Conservation (phyloP, 2,329 filamentous ascomycete species). For the Graphiopsis chlorocephala region DNA sequence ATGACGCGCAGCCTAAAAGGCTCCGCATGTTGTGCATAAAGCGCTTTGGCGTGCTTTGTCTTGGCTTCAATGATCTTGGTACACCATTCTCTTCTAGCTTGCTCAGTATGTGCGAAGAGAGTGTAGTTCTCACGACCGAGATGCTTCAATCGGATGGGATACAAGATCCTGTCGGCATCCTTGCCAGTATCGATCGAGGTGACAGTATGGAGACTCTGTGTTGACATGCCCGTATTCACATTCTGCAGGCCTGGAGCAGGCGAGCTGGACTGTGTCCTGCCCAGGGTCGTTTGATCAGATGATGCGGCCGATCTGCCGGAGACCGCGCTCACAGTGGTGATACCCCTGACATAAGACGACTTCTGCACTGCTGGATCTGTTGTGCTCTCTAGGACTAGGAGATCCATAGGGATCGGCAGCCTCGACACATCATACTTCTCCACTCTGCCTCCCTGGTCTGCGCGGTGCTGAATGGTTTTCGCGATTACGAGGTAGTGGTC, state of each 20-base stretch:
- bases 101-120: slow-evolving; percentile 74
- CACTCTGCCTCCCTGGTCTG: slow-evolving; percentile 71
- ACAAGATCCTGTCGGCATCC: slow-evolving; percentile 77
- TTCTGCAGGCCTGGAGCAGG: slow-evolving; percentile 56
- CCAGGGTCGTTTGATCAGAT: slow-evolving; percentile 48
- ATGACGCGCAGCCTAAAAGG: slow-evolving; percentile 90
- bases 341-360: slow-evolving; percentile 65
- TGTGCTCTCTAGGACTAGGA: slow-evolving; percentile 86
- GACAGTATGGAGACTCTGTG: slow-evolving; percentile 45
- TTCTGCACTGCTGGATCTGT: slow-evolving; percentile 90
- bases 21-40: slow-evolving; percentile 90
- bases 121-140: slow-evolving; percentile 91
- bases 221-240: slow-evolving; percentile 63
- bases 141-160: slow-evolving; percentile 94
- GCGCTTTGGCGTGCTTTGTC: slow-evolving; percentile 82
- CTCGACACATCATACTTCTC: slow-evolving; percentile 89
- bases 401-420: slow-evolving; percentile 92
- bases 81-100: slow-evolving; percentile 83
- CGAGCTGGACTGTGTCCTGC: slow-evolving; percentile 40
- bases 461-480: slow-evolving; percentile 67
- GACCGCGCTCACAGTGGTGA: slow-evolving; percentile 64
- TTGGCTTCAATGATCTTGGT: slow-evolving; percentile 93
- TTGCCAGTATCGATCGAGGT: slow-evolving; percentile 55
- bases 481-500: slow-evolving; percentile 95
- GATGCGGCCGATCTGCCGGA: slow-evolving; percentile 35